phyloP scores from a whole-genome alignment of 2,329 filamentous ascomycete genomes.

The Pseudogymnoascus sp. region DNA sequence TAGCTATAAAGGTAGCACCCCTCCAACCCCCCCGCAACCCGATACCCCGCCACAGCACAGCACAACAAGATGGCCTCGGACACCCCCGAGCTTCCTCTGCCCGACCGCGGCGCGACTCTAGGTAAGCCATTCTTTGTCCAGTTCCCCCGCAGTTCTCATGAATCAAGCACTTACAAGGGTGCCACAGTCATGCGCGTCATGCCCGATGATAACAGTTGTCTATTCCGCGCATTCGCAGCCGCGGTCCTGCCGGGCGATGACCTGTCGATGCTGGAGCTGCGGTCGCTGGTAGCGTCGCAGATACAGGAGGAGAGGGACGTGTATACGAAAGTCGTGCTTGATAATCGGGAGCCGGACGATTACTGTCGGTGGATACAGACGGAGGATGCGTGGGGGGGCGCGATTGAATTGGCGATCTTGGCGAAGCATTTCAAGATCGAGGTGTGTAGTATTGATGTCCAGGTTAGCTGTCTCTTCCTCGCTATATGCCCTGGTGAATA shows the following conservation, averaged over 20 bases:
- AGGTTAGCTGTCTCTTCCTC: slow-evolving; percentile 35
- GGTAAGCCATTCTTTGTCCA: slow-evolving; percentile 33
- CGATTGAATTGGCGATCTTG: slow-evolving; percentile 80
- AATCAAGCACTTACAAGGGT: slow-evolving; percentile 34
- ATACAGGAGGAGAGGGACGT: slow-evolving; percentile 66
- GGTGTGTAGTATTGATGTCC: slow-evolving; percentile 76
- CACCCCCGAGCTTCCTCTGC: slow-evolving; percentile 33
- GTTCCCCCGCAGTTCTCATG: slow-evolving; percentile 29
- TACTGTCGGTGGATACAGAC: slow-evolving; percentile 79
- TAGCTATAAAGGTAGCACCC: slow-evolving; percentile 4
- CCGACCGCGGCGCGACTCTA: slow-evolving; percentile 45
- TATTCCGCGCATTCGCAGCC: slow-evolving; percentile 82
- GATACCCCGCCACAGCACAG: neutral
- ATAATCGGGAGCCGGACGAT: slow-evolving; percentile 54
- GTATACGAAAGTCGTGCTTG: slow-evolving; percentile 71
- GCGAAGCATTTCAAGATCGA: slow-evolving; percentile 79
- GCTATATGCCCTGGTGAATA: neutral
- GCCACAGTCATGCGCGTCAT: slow-evolving; percentile 72
- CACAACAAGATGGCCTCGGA: slow-evolving; percentile 26
- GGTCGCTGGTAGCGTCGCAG: slow-evolving; percentile 67
- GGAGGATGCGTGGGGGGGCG: slow-evolving; percentile 81
- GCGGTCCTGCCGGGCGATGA: slow-evolving; percentile 58
- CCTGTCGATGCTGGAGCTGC: slow-evolving; percentile 63
- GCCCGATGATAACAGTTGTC: slow-evolving; percentile 93
- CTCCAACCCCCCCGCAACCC: neutral